phyloP scores from a whole-genome alignment of 1,284 basidiomycete genomes.

The Ganoderma sp. region DNA sequence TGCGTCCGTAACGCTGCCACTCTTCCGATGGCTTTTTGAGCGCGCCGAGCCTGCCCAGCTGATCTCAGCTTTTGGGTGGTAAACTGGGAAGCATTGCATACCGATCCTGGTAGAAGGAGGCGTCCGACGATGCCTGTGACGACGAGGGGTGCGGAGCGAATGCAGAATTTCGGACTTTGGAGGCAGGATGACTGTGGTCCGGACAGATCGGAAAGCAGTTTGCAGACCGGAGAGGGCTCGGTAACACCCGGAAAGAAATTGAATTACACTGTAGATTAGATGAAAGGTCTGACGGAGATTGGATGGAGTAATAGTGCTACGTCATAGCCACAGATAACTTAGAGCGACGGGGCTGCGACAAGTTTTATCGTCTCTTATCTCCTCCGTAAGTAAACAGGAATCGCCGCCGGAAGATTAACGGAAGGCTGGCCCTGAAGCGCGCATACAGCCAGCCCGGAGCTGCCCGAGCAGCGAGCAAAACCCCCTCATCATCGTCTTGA shows the following conservation, averaged over 20 bases:
- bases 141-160: background rate
- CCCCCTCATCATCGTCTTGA: background rate
- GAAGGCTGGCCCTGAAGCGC: background rate
- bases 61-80: background rate
- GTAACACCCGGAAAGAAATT: background rate
- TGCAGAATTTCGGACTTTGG: background rate
- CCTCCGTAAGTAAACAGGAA: background rate
- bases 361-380: background rate
- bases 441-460: background rate
- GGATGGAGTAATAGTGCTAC: background rate
- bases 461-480: background rate
- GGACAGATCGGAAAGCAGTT: slow-evolving; percentile 2
- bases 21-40: background rate
- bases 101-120: background rate
- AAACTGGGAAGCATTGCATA: background rate
- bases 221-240: background rate
- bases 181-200: background rate
- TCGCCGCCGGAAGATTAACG: background rate
- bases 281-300: background rate
- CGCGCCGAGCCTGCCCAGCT: background rate
- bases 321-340: background rate
- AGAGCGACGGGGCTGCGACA: too few species aligned
- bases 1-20: background rate
- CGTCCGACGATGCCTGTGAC: background rate
- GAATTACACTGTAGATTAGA: background rate